A percentile compares a stretch with the other conserved stretches of the same genome.
Evolutionary conservation across 371 early-diverging fungal species (phyloP).

Genomic region (Syncephalastrum monosporum): DNA sequence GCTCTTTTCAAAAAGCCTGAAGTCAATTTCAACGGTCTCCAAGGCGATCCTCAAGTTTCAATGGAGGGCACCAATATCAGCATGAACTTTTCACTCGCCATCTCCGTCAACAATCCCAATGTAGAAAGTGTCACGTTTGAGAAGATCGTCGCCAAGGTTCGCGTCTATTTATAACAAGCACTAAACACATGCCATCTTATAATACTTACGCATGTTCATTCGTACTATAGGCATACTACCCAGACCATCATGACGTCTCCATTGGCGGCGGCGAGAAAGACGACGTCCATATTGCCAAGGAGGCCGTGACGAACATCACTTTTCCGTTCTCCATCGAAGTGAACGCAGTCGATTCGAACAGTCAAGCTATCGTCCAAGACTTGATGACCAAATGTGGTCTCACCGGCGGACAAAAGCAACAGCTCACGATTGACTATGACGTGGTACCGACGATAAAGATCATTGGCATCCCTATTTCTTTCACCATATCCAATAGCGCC

Average conservation of each 20-base stretch:
- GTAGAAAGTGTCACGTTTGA: constrained; percentile 57
- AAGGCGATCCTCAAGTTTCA: constrained; percentile 27
- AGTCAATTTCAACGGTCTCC: constrained; percentile 34
- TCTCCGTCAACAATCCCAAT: constrained; percentile 56
- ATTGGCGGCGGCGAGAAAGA: constrained; percentile 50
- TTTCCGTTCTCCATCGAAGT: constrained; percentile 51
- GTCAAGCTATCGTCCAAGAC: constrained; percentile 38
- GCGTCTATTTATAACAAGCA: constrained; percentile 9
- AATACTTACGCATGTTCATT: not conserved
- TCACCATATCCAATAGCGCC: constrained; percentile 36
- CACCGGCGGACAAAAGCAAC: constrained; percentile 16
- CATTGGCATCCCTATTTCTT: constrained; percentile 47
- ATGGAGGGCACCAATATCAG: constrained; percentile 19
- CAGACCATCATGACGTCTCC: constrained; percentile 28
- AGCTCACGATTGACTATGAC: constrained; percentile 52
- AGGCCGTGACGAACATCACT: constrained; percentile 39
- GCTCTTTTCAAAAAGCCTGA: constrained; percentile 40
- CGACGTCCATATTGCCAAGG: constrained; percentile 44
- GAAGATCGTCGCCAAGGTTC: constrained; percentile 52
- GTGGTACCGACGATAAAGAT: constrained; percentile 49
- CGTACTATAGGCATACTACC: constrained; percentile 50
- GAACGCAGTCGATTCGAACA: constrained; percentile 18
- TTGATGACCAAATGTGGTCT: constrained; percentile 49
- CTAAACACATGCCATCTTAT: not conserved
- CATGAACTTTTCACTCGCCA: constrained; percentile 33